Base-by-base conservation (phyloP, 257 asterid species). In the Cinchona pubescens region DNA sequence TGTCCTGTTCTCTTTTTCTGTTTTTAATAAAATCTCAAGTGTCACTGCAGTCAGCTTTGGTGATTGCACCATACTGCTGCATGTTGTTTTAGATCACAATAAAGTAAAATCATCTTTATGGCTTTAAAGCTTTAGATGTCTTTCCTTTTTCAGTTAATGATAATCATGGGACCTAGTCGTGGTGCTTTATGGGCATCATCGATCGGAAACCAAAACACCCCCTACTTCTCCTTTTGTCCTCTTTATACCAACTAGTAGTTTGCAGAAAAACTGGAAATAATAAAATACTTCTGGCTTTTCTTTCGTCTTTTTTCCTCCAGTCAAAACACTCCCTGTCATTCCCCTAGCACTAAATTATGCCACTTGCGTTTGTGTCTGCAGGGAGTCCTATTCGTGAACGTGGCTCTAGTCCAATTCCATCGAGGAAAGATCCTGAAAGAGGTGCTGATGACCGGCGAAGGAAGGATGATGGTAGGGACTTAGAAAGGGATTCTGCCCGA, bases 361-460 rank as follows among this genome's bases (percentile, higher is more conserved):
- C 79, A 66, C 78, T 65, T 82, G 59, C 19, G 14, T 82, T 89
- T 81, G 59, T 82, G 71, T 84, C 69, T 78, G 74, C 90, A 94
- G 98, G 92, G 75, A 88, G 94, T 79, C 96, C 93, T 55, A 78
- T n/a, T 5, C 83, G 48, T 59, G 80, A 78, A 61, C 91, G 77
- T 14, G 85, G 87, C 82, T 79, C 77, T 64, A 90, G 94, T 79
- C 96, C 96, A 71, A 63, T 75, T 66, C 81, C 81, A 43, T 81
- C 84, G 11, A 87, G 86, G 80, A 85, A 88, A 65, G 90, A 87
- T 76, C 67, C 45, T 71, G 78, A 71, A 13, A 83, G 81, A 81
- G 76, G 45, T 76, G 67, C 73, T 69, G 85, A 82, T 67, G 91
- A 86, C 75, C 86, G 80, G 69, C 86, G 80, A 25, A 85, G 76